Base-by-base conservation (phyloP, 768 basidiomycete genomes). In the Epithele typhae region DNA sequence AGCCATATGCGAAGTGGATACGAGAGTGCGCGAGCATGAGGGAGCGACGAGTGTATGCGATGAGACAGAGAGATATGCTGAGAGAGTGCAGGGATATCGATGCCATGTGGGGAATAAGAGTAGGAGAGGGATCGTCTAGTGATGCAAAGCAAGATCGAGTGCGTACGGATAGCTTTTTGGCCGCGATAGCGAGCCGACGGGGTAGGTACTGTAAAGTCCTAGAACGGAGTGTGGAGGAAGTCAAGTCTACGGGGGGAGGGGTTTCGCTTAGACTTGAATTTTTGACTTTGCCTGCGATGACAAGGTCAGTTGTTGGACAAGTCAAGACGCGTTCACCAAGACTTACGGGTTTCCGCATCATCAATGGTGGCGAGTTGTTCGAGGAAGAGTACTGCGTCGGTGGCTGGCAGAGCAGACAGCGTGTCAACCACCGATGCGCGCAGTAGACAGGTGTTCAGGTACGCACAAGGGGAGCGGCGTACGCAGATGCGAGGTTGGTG, bases 291-390 rank as follows among this genome's bases (percentile, higher is more conserved):
- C 53, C 60, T 62, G 54, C 37, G 27, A 40, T 30, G 36, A 25
- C 27, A 7, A 30, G 8, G 27, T 7, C 7, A 30, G 14, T 30
- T 30, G 27, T 30, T 30, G 7, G n/a, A n/a, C n/a, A n/a, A n/a
- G n/a, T n/a, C n/a, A n/a, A n/a, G n/a, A n/a, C n/a, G 27, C 27
- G 35, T n/a, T 14, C 19, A 15, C 34, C 8, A 38, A 7, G 7
- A 60, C 62, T 46, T 35, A 67, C 65, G 27, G 65, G 56, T 47
- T 64, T 67, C 39, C 57, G 62, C 65, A 67, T 67, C 59, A 63
- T 67, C 22, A 67, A 52, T 19, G 59, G 58, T 11, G 64, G 60
- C n/a, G 58, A 55, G 40, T 59, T 58, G 33, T 58, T 51, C 34
- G 53, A 38, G 10, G 55, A 37, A 21, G 58, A 52, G 48, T 53